Evolutionary conservation across 106 monocot genomes (phyloP), one percentile per base, ranked within the genome.

Genomic region (Dioscorea alata): DNA sequence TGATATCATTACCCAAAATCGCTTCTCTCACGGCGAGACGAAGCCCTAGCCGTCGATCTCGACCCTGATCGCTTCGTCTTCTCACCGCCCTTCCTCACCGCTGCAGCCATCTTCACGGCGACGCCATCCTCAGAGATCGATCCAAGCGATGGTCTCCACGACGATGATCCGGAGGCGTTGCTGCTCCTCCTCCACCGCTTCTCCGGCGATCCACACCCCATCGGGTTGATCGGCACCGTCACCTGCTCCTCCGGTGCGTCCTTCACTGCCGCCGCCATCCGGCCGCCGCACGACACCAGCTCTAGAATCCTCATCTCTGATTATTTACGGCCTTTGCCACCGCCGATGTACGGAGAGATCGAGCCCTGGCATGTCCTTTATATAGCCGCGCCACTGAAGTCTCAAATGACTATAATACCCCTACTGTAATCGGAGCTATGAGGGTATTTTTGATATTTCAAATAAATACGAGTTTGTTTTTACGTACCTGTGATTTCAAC

Each of bases 61-160:
- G 49, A 4, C 60, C 69, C 54, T 50, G 49, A 21, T 67, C 58
- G 22, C 60, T 49, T 23, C 35, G 61, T 59, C 33, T 19, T 54
- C 5, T n/a, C 48, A 22, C 50, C 53, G 31, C 61, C 31, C 21
- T 23, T 19, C 22, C 35, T 59, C 51, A 50, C 28, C 28, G 28
- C 28, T 3, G 28, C 28, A 28, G 28, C 20, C 49, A 35, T 24
- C 1, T 63, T 13, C 32, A 10, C 42, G 50, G 59, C 14, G 23
- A 56, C 20, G 23, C 54, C 67, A 52, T 72, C 75, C 72, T 84
- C 83, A 1, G 79, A 72, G 48, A 84, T 84, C 49, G 83, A 71
- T 16, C 57, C 79, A 14, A 84, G 68, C 57, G 79, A 72, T 19
- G 83, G 83, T 52, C 62, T 54, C 83, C 83, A 84, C 50, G 69